Base-by-base conservation (phyloP, 2,329 filamentous ascomycete genomes). In the Pseudogymnoascus sp. region DNA sequence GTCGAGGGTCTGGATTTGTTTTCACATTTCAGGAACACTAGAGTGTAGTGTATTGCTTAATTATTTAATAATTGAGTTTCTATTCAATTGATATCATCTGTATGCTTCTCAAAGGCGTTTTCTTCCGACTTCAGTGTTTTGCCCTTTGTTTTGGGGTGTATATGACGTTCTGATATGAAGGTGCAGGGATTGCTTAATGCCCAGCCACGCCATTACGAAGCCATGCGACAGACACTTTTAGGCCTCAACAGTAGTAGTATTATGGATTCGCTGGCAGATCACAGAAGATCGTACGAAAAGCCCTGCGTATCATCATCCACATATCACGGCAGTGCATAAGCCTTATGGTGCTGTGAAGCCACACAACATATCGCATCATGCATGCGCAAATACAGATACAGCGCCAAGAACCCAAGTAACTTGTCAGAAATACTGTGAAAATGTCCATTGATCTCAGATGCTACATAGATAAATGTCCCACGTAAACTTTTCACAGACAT, bases 401-500 rank as follows among this genome's bases (percentile, higher is more conserved):
- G 5, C 11, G 19, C 40, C 40, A 22, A 24, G 11, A 43, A 24
- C 19, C 11, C 12, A 50, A 10, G 8, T 16, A 7, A 16, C 24
- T 19, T 7, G n/a, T 16, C 24, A 16, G 7, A 26, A 56, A 56
- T 56, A 12, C 46, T 53, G 46, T 56, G 46, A 56, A 56, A 33
- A 56, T 33, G n/a, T 33, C 26, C 46, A 56, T 56, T 56, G 26
- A 56, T 56, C 46, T 53, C 46, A 31, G n/a, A 56, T 31, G 10
- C 26, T 56, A 19, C 7, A 53, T 56, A 56, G 46, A 56, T 56
- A 56, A 33, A 56, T 33, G 46, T 56, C 46, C 28, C 4, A 56
- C 46, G n/a, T 56, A 56, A 56, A 33, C 8, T 33, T 56, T 56
- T 56, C 46, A 56, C 46, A 56, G 46, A 56, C 46, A 56, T 56